Evolutionary conservation across 768 basidiomycete genomes (phyloP).

Genomic region (Lactarius sanguifluus): DNA sequence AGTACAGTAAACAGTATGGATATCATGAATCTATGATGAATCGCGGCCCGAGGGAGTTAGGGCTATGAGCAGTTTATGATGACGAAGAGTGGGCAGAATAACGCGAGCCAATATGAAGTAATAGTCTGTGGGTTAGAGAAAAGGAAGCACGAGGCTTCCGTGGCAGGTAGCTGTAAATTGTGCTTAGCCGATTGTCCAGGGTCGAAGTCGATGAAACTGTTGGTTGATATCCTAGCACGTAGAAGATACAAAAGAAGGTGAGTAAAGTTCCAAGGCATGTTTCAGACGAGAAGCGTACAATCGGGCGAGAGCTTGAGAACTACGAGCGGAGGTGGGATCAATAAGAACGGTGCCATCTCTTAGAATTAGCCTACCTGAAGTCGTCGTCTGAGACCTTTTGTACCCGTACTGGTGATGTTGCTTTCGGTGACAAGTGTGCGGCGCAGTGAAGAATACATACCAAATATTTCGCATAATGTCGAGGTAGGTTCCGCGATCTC

Average conservation of each 20-base stretch:
- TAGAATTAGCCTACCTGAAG: neutral
- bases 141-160: no score
- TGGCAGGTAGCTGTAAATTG: no score
- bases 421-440: neutral
- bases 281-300: constrained; percentile 4
- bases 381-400: neutral
- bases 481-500: neutral
- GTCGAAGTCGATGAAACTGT: neutral
- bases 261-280: neutral
- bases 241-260: no score
- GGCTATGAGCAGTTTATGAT: no score
- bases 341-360: neutral
- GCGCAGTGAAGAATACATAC: neutral
- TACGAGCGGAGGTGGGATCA: neutral
- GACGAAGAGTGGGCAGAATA: no score
- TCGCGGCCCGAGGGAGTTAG: no score
- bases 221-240: neutral
- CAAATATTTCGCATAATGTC: neutral
- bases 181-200: no score
- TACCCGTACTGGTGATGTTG: neutral
- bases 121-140: no score
- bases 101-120: no score
- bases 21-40: no score
- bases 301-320: constrained; percentile 8
- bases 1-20: no score